Evolutionary conservation across 2,329 filamentous ascomycete species (phyloP), one percentile per base, ranked within the genome.

Genomic region (Fusarium compactum): DNA sequence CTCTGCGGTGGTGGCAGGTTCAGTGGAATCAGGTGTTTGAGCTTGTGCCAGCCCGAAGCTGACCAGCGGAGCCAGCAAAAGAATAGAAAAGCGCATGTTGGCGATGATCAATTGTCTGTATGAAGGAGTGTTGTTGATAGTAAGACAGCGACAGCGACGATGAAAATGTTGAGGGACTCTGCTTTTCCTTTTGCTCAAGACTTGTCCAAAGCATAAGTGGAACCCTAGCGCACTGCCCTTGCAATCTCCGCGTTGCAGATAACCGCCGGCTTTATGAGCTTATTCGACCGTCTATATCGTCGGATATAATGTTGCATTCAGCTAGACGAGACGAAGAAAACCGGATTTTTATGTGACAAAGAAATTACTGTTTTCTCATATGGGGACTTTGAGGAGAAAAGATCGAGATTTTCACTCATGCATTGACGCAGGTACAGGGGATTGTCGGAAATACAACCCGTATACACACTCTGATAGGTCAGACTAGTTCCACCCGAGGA

Each of bases 21-120:
- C 64, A 44, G 64, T 67, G 11, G 63, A 67, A 34, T 67, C 64
- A 1, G 64, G 64, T 12, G 64, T 67, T 22, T 67, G 61, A 18
- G 63, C 50, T 9, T 67, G 60, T n/a, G 56, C 45, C 8, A 43
- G 22, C 10, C 63, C 51, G 15, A 67, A 43, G 10, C 40, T 41
- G 7, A 67, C 47, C 2, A 67, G 34, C 2, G 62, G 63, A 41
- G 50, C 48, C 45, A 67, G 24, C n/a, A 67, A 22, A 14, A 67
- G 47, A 48, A 67, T 18, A 15, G 62, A 62, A 22, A 51, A 16
- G 27, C 63, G 64, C 64, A 67, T 67, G 4, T 52, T 62, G 56
- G 12, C 6, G n/a, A 16, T 16, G 20, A 14, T 24, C 8, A 24
- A 27, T 20, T 47, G 18, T 8, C 24, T n/a, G 47, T 25, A 52